Evolutionary conservation across 768 basidiomycete genomes (phyloP).

Genomic region (Lactarius sanguifluus): DNA sequence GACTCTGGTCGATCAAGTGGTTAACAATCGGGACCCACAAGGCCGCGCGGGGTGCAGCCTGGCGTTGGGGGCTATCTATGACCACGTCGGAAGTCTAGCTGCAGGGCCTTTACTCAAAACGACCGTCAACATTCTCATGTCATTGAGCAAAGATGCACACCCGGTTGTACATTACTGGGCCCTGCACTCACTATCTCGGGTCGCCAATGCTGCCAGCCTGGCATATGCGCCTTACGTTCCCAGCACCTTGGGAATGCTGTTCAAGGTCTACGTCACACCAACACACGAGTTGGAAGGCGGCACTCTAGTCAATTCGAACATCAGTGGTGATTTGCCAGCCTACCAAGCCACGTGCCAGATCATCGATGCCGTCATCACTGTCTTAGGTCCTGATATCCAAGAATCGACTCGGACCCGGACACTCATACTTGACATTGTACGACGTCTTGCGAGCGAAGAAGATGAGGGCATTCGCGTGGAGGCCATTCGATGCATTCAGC

Average conservation of each 20-base stretch:
- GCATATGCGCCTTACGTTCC: constrained; percentile 89
- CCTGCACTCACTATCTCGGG: constrained; percentile 76
- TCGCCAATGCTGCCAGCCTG: constrained; percentile 89
- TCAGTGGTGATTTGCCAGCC: constrained; percentile 87
- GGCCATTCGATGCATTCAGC: constrained; percentile 94
- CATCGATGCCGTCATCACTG: constrained; percentile 89
- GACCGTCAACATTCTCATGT: constrained; percentile 92
- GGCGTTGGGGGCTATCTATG: constrained; percentile 90
- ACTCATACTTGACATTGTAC: constrained; percentile 79
- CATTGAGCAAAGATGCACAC: constrained; percentile 93
- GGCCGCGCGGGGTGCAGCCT: constrained; percentile 91
- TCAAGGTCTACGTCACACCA: constrained; percentile 86
- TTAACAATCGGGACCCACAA: constrained; percentile 90
- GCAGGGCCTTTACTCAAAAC: constrained; percentile 94
- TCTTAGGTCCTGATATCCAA: constrained; percentile 93
- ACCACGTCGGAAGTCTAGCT: constrained; percentile 89
- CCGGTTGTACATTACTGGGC: constrained; percentile 96
- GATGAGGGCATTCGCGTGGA: constrained; percentile 90
- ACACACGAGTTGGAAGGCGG: constrained; percentile 95
- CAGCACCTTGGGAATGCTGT: constrained; percentile 84
- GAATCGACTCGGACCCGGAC: constrained; percentile 80
- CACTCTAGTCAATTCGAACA: constrained; percentile 73
- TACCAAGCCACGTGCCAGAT: constrained; percentile 91
- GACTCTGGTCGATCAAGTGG: constrained; percentile 87
- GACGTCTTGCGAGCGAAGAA: constrained; percentile 79